Base-by-base conservation (phyloP, 1,139 yeast species). In the Debaryomyces sp. region DNA sequence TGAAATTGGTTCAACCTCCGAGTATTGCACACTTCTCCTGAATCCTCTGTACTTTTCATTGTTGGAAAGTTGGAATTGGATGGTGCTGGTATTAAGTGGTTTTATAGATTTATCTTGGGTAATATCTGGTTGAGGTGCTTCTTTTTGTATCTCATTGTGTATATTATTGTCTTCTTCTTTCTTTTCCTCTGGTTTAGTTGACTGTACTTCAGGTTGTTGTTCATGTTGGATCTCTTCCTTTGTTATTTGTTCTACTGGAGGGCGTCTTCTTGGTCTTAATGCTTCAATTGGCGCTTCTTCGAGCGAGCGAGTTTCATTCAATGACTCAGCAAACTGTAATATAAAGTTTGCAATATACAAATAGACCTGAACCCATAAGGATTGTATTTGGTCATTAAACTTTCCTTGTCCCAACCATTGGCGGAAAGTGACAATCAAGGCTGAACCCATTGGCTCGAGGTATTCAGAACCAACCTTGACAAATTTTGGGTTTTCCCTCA, bases 11-110 rank as follows among this genome's bases (percentile, higher is more conserved):
- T 62, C 63, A n/a, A 54, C 32, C 26, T 52, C 50, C 12, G 61
- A 56, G 13, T 59, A 54, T 34, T 63, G 61, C 6, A 63, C 63
- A 46, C 69, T 67, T 63, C 80, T 70, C 66, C 81, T 73, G 61
- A 76, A 76, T 1, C 80, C 80, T 51, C 62, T 68, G 58, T 76
- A 76, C 54, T 73, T 76, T 32, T 68, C 73, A 53, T 72, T 72
- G 18, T 63, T 58, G 36, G 60, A 53, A 30, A 68, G 60, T 48
- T 63, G 60, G 56, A 67, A 53, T 51, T 60, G 54, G 49, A 58
- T 52, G 21, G 38, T 35, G 38, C 26, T 21, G 9, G 56, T 53
- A 35, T 50, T 22, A 8, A 18, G 21, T 30, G 43, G 24, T 6
- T 23, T 37, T 18, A 8, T 42, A 12, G 26, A 4, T 21, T 39